Percentiles rank a stretch among this genome's conserved stretches.
Evolutionary conservation across 1,139 yeast species (phyloP).

Genomic region (Lodderomyces beijingensis): DNA sequence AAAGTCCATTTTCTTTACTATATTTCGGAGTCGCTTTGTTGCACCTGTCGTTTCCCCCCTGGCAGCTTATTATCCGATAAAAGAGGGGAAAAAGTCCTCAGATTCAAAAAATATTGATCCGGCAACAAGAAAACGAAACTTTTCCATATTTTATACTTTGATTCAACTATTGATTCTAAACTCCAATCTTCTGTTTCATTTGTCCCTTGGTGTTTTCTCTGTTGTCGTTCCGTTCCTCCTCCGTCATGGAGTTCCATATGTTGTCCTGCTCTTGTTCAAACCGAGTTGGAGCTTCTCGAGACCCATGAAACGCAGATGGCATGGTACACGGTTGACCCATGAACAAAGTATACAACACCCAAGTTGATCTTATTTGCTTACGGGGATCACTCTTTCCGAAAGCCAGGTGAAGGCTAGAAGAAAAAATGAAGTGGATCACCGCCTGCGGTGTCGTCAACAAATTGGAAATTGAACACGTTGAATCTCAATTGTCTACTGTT

Average conservation of each 20-base stretch:
- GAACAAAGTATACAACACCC: constrained; percentile 41
- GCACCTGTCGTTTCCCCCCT: too few species aligned
- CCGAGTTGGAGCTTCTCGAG: constrained; percentile 57
- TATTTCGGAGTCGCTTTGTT: too few species aligned
- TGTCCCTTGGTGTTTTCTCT: constrained; percentile 37
- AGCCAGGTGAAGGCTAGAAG: constrained; percentile 36
- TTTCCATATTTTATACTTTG: too few species aligned
- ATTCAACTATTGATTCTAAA: constrained; percentile 41
- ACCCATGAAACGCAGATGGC: constrained; percentile 59
- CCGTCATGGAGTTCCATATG: constrained; percentile 45
- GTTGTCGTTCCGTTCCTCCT: constrained; percentile 46
- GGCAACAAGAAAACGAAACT: too few species aligned
- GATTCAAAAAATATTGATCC: too few species aligned
- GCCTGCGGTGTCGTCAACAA: constrained; percentile 47
- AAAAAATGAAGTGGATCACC: constrained; percentile 16
- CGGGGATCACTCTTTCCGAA: constrained; percentile 37
- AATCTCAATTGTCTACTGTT: constrained; percentile 52
- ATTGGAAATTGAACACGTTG: constrained; percentile 50
- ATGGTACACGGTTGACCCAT: constrained; percentile 48
- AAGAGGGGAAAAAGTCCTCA: too few species aligned
- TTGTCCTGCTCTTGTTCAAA: constrained; percentile 51
- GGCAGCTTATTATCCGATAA: too few species aligned
- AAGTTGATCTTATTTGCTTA: constrained; percentile 49
- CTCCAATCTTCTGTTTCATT: constrained; percentile 56
- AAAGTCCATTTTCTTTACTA: too few species aligned